Base-by-base conservation (phyloP, 768 basidiomycete species). In the Tylopilus rubrobrunneus region DNA sequence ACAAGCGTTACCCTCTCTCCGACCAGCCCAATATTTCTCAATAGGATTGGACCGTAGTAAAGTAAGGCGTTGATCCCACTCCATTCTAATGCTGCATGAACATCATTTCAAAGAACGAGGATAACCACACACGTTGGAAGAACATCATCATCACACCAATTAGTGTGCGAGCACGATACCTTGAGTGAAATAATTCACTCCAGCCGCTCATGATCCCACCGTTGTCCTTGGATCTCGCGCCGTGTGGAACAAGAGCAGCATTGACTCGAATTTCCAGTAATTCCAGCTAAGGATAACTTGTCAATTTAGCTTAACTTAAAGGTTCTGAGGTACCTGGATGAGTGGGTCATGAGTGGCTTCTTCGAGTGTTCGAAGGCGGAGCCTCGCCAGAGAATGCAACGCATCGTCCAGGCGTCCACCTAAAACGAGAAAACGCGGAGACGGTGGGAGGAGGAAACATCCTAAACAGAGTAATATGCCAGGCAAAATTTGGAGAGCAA, bases 21-120 rank as follows among this genome's bases (percentile, higher is more conserved):
- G 21, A 73, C 71, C 27, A 91, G 56, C 5, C 87, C 89, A 42
- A 92, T 76, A 47, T 74, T 82, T 31, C 67, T 76, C 44, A 91
- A 79, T 3, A 92, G 74, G 0, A 81, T 83, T 1, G 90, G 90
- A 1, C 89, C 89, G 59, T 90, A 92, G 61, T 92, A 92, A 8
- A 92, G 73, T 31, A 92, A 65, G 10, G 90, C 89, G 62, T 92
- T 92, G 57, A 92, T 92, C 2, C 90, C 90, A 53, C 83, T 86
- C 90, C 90, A 92, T 72, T 92, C 89, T 92, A 61, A 14, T 17
- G 25, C 17, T 11, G 2, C 3, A 15, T 55, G 11, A 53, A 31
- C 45, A 48, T 17, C 7, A n/a, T 43, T n/a, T 19, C 29, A 44
- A 45, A 31, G 15, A 25, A 49, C 51, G 17, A 48, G 39, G 7